Percentiles rank a stretch among this genome's conserved stretches.
Conservation (phyloP, 179 eudicot species). For the Pouteria campechiana region DNA sequence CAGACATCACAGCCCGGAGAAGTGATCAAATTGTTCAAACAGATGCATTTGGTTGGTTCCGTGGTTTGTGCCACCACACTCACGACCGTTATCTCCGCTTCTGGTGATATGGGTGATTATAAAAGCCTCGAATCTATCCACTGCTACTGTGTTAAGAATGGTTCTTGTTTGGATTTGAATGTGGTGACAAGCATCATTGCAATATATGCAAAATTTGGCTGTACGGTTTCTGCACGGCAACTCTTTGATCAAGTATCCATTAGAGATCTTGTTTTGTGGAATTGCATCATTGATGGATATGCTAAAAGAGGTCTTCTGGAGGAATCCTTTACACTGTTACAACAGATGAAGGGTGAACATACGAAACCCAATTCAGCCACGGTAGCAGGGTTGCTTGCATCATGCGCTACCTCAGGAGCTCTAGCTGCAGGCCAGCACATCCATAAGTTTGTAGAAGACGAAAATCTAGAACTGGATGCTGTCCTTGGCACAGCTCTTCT, state of each 20-base stretch:
- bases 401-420: slow-evolving; percentile 26
- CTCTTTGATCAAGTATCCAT: slow-evolving; percentile 14
- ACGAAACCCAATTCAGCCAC: slow-evolving; percentile 31
- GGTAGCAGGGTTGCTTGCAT: slow-evolving; percentile 24
- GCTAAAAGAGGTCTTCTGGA: slow-evolving; percentile 20
- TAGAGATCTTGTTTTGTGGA: slow-evolving; percentile 25
- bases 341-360: slow-evolving; percentile 7
- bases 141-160: slow-evolving; percentile 19
- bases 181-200: slow-evolving; percentile 20
- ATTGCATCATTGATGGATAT: slow-evolving; percentile 24
- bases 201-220: slow-evolving; percentile 19
- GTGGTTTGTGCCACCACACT: slow-evolving; percentile 3
- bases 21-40: slow-evolving; percentile 11
- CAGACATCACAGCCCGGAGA: slow-evolving; percentile 2
- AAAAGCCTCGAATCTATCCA: slow-evolving; percentile 15
- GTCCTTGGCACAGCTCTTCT: slow-evolving; percentile 26
- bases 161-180: slow-evolving; percentile 1
- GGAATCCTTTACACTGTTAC: slow-evolving; percentile 8
- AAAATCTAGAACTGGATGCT: slow-evolving; percentile 14
- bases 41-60: slow-evolving; percentile 1
- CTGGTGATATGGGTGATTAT: slow-evolving; percentile 4
- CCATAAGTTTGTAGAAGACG: slow-evolving; percentile 13
- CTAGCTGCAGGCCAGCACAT: slow-evolving; percentile 11
- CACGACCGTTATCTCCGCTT: slow-evolving; percentile 14
- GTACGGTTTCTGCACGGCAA: slow-evolving; percentile 9